phyloP scores from a whole-genome alignment of 1,284 basidiomycete species.

The Trichosporon sp. region DNA sequence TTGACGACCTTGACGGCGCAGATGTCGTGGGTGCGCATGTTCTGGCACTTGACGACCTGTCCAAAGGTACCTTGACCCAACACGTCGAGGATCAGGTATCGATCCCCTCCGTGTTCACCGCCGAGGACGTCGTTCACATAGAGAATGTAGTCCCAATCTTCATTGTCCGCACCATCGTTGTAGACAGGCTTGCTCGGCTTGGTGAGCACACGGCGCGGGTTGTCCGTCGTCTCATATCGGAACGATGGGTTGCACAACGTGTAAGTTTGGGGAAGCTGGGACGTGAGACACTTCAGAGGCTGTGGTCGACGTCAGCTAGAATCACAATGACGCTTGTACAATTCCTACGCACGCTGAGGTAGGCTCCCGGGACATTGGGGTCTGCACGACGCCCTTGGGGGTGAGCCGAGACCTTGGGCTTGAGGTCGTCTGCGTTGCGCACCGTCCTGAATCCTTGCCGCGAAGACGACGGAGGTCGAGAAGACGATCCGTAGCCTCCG shows the following conservation, averaged over 20 bases:
- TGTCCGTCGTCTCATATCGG: slow-evolving; percentile 84
- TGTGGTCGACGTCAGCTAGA: slow-evolving; percentile 37
- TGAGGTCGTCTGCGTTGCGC: slow-evolving; percentile 34
- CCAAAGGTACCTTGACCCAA: slow-evolving; percentile 98
- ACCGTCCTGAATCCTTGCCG: slow-evolving; percentile 38
- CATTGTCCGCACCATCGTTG: slow-evolving; percentile 94
- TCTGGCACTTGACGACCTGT: slow-evolving; percentile 99
- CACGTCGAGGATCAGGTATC: slow-evolving; percentile 97
- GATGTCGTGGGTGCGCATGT: slow-evolving; percentile 97
- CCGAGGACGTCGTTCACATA: slow-evolving; percentile 96
- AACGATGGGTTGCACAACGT: slow-evolving; percentile 86
- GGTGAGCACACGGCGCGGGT: slow-evolving; percentile 86
- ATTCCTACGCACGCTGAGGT: slow-evolving; percentile 40
- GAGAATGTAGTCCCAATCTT: slow-evolving; percentile 94
- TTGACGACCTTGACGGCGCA: slow-evolving; percentile 99
- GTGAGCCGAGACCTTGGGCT: slow-evolving; percentile 31
- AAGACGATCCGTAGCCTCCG: not conserved
- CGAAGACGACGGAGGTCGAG: slow-evolving; percentile 9
- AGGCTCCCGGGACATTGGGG: slow-evolving; percentile 39
- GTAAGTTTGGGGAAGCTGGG: slow-evolving; percentile 79
- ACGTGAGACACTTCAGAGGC: slow-evolving; percentile 83
- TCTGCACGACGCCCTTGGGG: slow-evolving; percentile 41
- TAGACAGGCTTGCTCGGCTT: slow-evolving; percentile 90
- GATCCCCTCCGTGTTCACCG: slow-evolving; percentile 74
- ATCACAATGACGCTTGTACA: not conserved